Conservation (phyloP, 1,284 basidiomycete species). For the Ceratorhiza oryzae-sativae region DNA sequence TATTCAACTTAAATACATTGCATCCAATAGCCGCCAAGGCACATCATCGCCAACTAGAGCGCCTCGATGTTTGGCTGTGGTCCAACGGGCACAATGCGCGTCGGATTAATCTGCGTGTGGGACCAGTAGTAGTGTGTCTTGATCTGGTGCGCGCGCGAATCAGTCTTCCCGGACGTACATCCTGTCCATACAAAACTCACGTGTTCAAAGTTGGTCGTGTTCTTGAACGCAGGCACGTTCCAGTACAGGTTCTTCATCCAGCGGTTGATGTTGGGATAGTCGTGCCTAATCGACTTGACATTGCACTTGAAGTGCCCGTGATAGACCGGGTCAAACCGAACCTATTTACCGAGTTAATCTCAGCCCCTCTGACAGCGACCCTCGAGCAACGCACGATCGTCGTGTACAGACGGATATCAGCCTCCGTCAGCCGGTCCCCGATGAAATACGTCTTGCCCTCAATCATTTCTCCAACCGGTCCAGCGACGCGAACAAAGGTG, state of each 20-base stretch:
- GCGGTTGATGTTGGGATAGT: conserved; percentile 83
- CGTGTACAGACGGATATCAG: conserved; percentile 89
- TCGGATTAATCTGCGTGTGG: conserved; percentile 73
- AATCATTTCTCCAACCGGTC: conserved; percentile 84
- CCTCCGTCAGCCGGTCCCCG: conserved; percentile 85
- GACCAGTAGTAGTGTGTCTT: conserved; percentile 87
- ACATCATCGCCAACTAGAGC: conserved; percentile 49
- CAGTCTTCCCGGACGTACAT: not conserved
- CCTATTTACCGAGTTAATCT: conserved; percentile 20
- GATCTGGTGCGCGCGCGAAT: conserved; percentile 54
- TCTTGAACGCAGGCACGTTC: conserved; percentile 88
- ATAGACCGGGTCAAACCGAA: conserved; percentile 81
- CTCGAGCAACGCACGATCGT: conserved; percentile 75
- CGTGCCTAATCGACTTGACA: conserved; percentile 51
- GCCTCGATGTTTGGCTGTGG: conserved; percentile 75
- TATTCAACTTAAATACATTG: not conserved
- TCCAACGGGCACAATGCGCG: conserved; percentile 75
- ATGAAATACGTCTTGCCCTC: conserved; percentile 82
- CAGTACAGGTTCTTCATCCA: conserved; percentile 93
- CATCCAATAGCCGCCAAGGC: not conserved
- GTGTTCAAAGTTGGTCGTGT: conserved; percentile 86
- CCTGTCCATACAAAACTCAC: conserved; percentile 1
- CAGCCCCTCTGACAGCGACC: not conserved
- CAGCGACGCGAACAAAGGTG: conserved; percentile 75
- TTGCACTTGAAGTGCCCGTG: conserved; percentile 90